Base-by-base conservation (phyloP, 768 basidiomycete species). In the Phaeotremella skinneri region DNA sequence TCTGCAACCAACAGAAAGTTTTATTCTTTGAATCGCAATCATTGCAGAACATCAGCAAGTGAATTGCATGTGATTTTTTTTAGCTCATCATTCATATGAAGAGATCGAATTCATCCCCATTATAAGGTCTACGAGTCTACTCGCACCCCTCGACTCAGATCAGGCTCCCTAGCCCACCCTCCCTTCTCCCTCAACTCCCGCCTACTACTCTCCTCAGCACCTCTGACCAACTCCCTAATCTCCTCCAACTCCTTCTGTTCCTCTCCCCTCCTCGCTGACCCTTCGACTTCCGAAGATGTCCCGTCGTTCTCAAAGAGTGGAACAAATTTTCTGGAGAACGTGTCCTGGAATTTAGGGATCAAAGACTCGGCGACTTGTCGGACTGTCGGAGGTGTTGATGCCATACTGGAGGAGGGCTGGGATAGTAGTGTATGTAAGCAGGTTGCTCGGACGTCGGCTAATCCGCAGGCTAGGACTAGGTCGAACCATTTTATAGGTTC, bases 401-500 rank as follows among this genome's bases (percentile, higher is more conserved):
- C 42, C 50, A 3, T 49, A 42, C 21, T 4, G 17, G 2, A n/a
- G 43, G 43, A 45, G 23, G 43, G 17, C 5, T 58, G 30, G 26
- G 47, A 41, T 17, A 73, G 43, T 3, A 76, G 54, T 23, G 65
- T 58, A n/a, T 67, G 55, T 16, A 76, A 45, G 17, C 64, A 87
- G 0, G 85, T 87, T 0, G 92, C 90, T 54, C 80, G 83, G 39
- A 98, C 91, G 58, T 89, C 87, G 9, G 81, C 82, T 49, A 97
- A 79, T 2, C 96, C 96, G 76, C 96, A 99, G 1, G 94, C 96
- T 3, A 94, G 85, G 51, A 98, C 83, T 56, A 83, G 80, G 68
- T 88, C 81, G 72, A 99, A 97, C 94, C 94, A 98, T 23, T 79
- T 63, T 25, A 85, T 73, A 3, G 91, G 91, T 63, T 96, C 87